These are phyloP conservation scores for Fusarium sp. DNA, from an alignment of 2,329 filamentous ascomycete species.

Conservation along the genomic window DNA sequence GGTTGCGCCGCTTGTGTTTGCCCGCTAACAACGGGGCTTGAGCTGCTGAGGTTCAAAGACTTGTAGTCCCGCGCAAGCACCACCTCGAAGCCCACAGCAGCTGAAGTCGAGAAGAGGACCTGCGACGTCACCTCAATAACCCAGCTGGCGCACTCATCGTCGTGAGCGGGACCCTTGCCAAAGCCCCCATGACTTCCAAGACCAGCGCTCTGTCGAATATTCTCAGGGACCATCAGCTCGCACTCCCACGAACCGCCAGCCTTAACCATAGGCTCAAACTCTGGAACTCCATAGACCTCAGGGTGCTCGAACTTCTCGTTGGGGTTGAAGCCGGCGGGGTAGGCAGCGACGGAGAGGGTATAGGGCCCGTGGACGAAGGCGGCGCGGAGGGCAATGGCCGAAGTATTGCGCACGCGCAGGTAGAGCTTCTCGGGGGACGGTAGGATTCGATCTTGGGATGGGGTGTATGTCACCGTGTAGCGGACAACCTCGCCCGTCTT, in stretches of 20 bases:
- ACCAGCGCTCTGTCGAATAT: slow-evolving; percentile 75
- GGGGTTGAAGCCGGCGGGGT: slow-evolving; percentile 85
- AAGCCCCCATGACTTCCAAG: slow-evolving; percentile 59
- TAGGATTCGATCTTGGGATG: slow-evolving; percentile 87
- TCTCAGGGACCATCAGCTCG: slow-evolving; percentile 81
- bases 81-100: slow-evolving; percentile 88
- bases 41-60: slow-evolving; percentile 75
- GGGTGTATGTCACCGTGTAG: slow-evolving; percentile 92
- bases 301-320: slow-evolving; percentile 80
- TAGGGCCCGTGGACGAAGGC: slow-evolving; percentile 98
- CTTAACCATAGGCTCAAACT: slow-evolving; percentile 97
- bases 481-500: slow-evolving; percentile 95
- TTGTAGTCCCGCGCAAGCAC: slow-evolving; percentile 87
- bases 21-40: slow-evolving; percentile 59
- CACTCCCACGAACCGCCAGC: slow-evolving; percentile 90
- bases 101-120: slow-evolving; percentile 91
- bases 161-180: slow-evolving; percentile 57
- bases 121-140: slow-evolving; percentile 92
- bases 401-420: slow-evolving; percentile 92
- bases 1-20: slow-evolving; percentile 67
- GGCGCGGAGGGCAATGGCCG: slow-evolving; percentile 88
- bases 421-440: slow-evolving; percentile 84
- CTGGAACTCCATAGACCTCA: slow-evolving; percentile 79
- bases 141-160: slow-evolving; percentile 78
- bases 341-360: slow-evolving; percentile 86